Conservation (phyloP, 164 flowering plant genomes). For the Amborella trichopoda region DNA sequence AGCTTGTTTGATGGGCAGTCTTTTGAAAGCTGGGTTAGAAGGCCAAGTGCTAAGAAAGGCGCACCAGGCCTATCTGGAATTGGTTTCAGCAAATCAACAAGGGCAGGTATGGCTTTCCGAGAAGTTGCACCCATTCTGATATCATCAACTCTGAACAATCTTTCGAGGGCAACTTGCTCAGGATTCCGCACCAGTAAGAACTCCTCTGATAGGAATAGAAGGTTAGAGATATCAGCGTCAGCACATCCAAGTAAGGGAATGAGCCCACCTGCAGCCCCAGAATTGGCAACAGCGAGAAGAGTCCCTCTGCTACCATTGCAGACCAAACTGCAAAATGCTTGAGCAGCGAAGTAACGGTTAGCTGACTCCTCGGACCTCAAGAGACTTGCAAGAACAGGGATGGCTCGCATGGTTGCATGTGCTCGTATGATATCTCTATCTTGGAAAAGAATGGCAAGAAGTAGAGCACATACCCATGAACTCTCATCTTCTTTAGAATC, state of each 20-base stretch:
- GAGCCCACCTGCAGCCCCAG: conserved; percentile 89
- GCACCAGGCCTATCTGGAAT: conserved; percentile 99
- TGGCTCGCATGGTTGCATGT: conserved; percentile 64
- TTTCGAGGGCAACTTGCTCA: conserved; percentile 89
- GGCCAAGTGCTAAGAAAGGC: conserved; percentile 78
- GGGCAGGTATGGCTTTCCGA: conserved; percentile 84
- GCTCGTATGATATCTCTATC: conserved; percentile 89
- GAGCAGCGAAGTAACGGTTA: conserved; percentile 95
- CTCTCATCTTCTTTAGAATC: conserved; percentile 67
- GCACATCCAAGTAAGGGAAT: conserved; percentile 94
- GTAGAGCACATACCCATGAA: conserved; percentile 76
- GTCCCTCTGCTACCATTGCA: conserved; percentile 99
- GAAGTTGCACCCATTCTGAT: conserved; percentile 92
- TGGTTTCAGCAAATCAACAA: conserved; percentile 95
- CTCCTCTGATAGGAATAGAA: conserved; percentile 69
- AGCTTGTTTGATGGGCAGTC: conserved; percentile 73
- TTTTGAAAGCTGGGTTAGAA: conserved; percentile 81
- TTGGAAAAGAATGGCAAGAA: conserved; percentile 84
- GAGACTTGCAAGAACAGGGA: conserved; percentile 70
- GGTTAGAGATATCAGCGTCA: conserved; percentile 70
- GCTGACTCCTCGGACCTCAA: conserved; percentile 80
- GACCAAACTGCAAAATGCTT: conserved; percentile 80
- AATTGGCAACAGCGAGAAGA: conserved; percentile 86
- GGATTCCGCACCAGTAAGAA: conserved; percentile 68
- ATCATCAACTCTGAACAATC: conserved; percentile 96